phyloP scores from a whole-genome alignment of 768 basidiomycete genomes.

The Coprinopsis marcescibilis region DNA sequence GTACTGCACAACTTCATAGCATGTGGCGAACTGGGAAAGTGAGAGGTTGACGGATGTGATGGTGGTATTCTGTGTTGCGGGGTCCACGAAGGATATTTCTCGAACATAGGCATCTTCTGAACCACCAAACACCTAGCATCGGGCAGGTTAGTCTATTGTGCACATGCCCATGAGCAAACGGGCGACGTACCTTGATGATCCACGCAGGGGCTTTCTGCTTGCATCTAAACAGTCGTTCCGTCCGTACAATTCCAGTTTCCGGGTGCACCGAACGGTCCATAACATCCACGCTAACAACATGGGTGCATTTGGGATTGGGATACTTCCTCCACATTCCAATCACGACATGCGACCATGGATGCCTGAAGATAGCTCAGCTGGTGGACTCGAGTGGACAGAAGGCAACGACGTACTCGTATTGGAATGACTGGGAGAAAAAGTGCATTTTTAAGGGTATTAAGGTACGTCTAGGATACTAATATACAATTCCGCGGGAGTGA shows the following conservation, averaged over 20 bases:
- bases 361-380: conserved; percentile 40
- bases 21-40: conserved; percentile 90
- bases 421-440: conserved; percentile 80
- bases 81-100: conserved; percentile 92
- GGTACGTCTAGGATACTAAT: conserved; percentile 7
- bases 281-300: conserved; percentile 84
- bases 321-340: conserved; percentile 96
- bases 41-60: conserved; percentile 92
- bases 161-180: neutral
- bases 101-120: conserved; percentile 93
- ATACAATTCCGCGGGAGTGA: conserved; percentile 5
- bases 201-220: conserved; percentile 89
- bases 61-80: conserved; percentile 69
- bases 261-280: conserved; percentile 81
- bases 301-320: conserved; percentile 87
- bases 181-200: conserved; percentile 78
- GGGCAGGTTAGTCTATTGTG: neutral
- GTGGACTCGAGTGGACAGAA: conserved; percentile 5
- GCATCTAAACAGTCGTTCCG: conserved; percentile 84
- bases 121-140: conserved; percentile 76
- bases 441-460: conserved; percentile 50
- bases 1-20: conserved; percentile 87
- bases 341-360: conserved; percentile 87
- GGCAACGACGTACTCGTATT: conserved; percentile 65
- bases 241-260: conserved; percentile 81